phyloP scores from a whole-genome alignment of 2,329 filamentous ascomycete genomes.

The Sclerotinia sclerotiorum region DNA sequence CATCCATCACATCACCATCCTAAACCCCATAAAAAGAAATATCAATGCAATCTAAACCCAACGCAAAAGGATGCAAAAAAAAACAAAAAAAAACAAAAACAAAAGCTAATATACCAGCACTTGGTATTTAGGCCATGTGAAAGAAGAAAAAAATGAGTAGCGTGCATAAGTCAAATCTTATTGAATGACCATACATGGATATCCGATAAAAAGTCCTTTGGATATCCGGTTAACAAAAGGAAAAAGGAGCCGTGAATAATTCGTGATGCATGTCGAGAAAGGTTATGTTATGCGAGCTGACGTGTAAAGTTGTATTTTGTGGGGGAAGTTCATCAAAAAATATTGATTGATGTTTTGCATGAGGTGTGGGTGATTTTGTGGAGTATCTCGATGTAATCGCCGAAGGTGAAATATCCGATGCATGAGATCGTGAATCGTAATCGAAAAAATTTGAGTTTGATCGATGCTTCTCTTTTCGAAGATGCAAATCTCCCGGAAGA shows the following conservation, averaged over 20 bases:
- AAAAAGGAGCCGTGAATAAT: slow-evolving; percentile 10
- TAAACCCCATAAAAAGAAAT: not conserved
- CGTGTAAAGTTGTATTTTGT: slow-evolving; percentile 7
- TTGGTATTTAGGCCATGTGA: slow-evolving; percentile 3
- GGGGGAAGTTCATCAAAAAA: slow-evolving; percentile 10
- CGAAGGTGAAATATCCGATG: not conserved
- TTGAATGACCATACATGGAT: slow-evolving; percentile 3
- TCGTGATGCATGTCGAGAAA: slow-evolving; percentile 1
- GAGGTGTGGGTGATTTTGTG: slow-evolving; percentile 4
- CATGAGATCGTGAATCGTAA: not conserved
- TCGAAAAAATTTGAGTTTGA: not conserved
- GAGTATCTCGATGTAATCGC: not conserved
- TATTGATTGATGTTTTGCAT: not conserved
- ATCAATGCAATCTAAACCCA: not conserved
- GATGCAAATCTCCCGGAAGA: not conserved
- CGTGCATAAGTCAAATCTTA: not conserved
- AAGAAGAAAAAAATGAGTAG: not conserved
- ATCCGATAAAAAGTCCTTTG: not conserved
- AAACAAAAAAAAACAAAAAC: not conserved
- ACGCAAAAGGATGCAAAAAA: slow-evolving; percentile 1
- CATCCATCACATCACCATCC: not conserved
- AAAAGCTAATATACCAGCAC: slow-evolving; percentile 16
- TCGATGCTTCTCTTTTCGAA: not conserved
- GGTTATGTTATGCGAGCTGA: not conserved
- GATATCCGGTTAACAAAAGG: slow-evolving; percentile 12